phyloP scores from a whole-genome alignment of 2,329 filamentous ascomycete species.

The Xylaria sp. region DNA sequence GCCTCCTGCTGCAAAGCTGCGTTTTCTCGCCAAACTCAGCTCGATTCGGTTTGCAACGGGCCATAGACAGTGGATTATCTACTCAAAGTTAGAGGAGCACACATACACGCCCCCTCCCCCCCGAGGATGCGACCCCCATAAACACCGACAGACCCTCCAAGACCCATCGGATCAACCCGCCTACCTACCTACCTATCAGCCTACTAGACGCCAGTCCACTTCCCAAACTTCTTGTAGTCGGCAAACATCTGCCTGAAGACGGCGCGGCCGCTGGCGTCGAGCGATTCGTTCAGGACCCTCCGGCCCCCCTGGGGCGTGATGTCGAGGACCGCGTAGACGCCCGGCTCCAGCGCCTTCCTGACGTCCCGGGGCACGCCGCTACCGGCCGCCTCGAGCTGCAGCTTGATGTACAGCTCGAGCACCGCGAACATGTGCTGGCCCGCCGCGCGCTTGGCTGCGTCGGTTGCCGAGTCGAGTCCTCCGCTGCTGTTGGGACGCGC shows the following conservation, averaged over 20 bases:
- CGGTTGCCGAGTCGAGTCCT: conserved; percentile 62
- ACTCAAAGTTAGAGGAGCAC: no score
- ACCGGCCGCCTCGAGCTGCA: conserved; percentile 62
- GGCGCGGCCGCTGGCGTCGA: conserved; percentile 62
- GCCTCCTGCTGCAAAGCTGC: no score
- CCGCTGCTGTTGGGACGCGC: conserved; percentile 43
- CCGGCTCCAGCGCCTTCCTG: conserved; percentile 59
- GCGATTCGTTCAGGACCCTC: conserved; percentile 60
- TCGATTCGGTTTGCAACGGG: no score
- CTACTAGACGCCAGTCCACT: conserved; percentile 62
- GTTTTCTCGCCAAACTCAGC: no score
- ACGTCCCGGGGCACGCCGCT: conserved; percentile 52
- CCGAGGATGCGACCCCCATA: no score
- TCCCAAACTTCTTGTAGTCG: conserved; percentile 64
- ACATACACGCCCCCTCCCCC: no score
- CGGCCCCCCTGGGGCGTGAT: conserved; percentile 58
- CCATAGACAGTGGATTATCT: no score
- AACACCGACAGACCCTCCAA: neutral
- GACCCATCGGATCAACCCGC: neutral
- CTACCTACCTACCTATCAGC: neutral
- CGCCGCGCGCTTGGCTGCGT: conserved; percentile 62
- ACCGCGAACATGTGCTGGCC: conserved; percentile 65
- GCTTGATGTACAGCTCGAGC: conserved; percentile 61
- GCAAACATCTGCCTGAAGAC: conserved; percentile 62
- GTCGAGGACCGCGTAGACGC: conserved; percentile 61